These are phyloP conservation scores for Antarctomyces pellizariae DNA, from an alignment of 495 filamentous ascomycete genomes.

Conservation along the genomic window DNA sequence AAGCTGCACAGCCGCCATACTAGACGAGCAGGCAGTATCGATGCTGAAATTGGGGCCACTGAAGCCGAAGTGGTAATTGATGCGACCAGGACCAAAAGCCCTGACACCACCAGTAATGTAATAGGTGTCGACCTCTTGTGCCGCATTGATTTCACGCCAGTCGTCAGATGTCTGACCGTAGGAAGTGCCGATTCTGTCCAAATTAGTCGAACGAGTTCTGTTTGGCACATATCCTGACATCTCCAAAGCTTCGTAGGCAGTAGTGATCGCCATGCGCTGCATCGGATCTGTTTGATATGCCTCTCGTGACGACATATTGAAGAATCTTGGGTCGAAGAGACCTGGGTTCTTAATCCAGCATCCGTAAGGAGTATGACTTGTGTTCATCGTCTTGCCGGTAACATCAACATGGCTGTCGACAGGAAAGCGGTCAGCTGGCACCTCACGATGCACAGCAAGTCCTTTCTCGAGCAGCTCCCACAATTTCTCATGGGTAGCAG, in stretches of 20 bases:
- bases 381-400: slow-evolving; percentile 54
- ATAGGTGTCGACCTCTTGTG: slow-evolving; percentile 81
- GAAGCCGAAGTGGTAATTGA: slow-evolving; percentile 75
- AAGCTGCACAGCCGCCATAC: slow-evolving; percentile 59
- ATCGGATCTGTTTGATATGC: slow-evolving; percentile 76
- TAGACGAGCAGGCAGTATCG: slow-evolving; percentile 81
- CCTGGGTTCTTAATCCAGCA: slow-evolving; percentile 78
- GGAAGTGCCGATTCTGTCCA: slow-evolving; percentile 73
- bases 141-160: slow-evolving; percentile 76
- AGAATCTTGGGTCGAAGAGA: slow-evolving; percentile 70
- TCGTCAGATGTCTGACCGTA: slow-evolving; percentile 88
- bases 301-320: slow-evolving; percentile 91
- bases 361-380: slow-evolving; percentile 61
- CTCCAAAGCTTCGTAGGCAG: slow-evolving; percentile 77
- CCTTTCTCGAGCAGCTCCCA: slow-evolving; percentile 53
- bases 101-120: slow-evolving; percentile 78
- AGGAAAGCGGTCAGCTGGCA: slow-evolving; percentile 57
- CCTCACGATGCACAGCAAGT: slow-evolving; percentile 29
- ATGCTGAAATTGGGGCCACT: slow-evolving; percentile 66
- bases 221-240: slow-evolving; percentile 80
- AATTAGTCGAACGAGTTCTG: slow-evolving; percentile 58
- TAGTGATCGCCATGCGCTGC: slow-evolving; percentile 62
- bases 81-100: slow-evolving; percentile 69
- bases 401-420: slow-evolving; percentile 57
- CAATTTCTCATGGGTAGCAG: slow-evolving; percentile 36